Evolutionary conservation across 768 basidiomycete species (phyloP).

Genomic region (Peribolospora baueri): DNA sequence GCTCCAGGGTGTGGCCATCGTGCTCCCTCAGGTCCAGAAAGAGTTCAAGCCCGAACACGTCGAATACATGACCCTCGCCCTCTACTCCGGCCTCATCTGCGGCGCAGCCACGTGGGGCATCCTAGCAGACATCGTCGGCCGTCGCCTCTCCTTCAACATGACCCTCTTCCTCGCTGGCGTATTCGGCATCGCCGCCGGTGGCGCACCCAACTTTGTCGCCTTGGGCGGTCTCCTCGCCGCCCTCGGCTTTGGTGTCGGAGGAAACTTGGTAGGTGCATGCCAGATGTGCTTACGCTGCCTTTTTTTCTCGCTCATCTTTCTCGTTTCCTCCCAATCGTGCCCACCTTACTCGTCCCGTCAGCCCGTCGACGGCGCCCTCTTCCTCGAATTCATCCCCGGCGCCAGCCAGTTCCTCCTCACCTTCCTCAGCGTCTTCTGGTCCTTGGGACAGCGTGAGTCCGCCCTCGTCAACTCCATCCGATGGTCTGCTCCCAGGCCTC

Average conservation of each 20-base stretch:
- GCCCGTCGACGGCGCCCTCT: conserved; percentile 20
- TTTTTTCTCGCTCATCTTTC: conserved; percentile 5
- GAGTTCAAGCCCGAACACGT: conserved; percentile 7
- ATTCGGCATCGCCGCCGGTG: conserved; percentile 31
- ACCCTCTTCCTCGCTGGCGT: conserved; percentile 17
- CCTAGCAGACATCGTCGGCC: conserved; percentile 29
- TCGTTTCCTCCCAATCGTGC: not conserved
- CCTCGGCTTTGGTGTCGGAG: conserved; percentile 30
- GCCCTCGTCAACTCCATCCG: too few relatives aligned
- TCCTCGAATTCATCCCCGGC: conserved; percentile 16
- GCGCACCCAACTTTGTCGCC: conserved; percentile 26
- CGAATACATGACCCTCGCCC: conserved; percentile 27
- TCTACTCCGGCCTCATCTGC: conserved; percentile 29
- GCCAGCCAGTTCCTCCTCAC: conserved; percentile 25
- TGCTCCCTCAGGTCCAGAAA: too few relatives aligned
- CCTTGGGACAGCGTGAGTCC: conserved; percentile 22
- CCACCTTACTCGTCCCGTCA: conserved; percentile 3
- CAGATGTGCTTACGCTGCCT: not conserved
- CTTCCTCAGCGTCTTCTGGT: conserved; percentile 33
- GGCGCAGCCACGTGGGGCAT: conserved; percentile 30
- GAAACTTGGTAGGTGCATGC: conserved; percentile 20
- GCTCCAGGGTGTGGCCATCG: too few relatives aligned
- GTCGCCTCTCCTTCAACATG: conserved; percentile 22
- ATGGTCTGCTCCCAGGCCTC: too few relatives aligned
- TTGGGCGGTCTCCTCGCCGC: conserved; percentile 24